Percentiles rank a stretch among this genome's conserved stretches.
Evolutionary conservation across 2,329 filamentous ascomycete species (phyloP).

Genomic region (Rasamsonia emersonii): DNA sequence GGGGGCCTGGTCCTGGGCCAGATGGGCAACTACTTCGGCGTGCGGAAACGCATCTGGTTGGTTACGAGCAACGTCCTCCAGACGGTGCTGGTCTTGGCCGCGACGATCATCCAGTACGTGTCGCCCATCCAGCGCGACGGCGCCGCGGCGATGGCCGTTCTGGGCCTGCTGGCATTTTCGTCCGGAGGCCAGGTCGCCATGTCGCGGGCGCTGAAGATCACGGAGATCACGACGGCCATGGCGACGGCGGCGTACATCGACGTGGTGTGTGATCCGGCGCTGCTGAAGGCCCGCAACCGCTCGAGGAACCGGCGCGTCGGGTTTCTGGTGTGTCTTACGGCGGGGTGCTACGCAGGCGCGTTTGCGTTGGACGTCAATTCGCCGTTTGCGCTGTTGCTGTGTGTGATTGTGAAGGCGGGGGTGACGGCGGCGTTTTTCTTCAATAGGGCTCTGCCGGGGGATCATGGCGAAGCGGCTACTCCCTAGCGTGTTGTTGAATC

Average conservation of each 20-base stretch:
- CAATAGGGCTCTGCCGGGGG: too few species aligned
- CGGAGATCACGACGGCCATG: slow-evolving; percentile 58
- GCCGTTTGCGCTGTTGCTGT: not conserved
- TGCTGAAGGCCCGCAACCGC: slow-evolving; percentile 42
- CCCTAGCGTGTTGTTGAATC: too few species aligned
- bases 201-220: slow-evolving; percentile 46
- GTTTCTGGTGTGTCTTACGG: slow-evolving; percentile 42
- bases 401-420: too few species aligned
- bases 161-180: slow-evolving; percentile 47
- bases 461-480: too few species aligned
- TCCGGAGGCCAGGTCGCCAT: slow-evolving; percentile 53
- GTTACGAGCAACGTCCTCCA: slow-evolving; percentile 48
- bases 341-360: slow-evolving; percentile 46
- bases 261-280: slow-evolving; percentile 46
- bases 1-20: slow-evolving; percentile 51
- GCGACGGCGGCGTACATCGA: slow-evolving; percentile 57
- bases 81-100: slow-evolving; percentile 45
- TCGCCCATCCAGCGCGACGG: slow-evolving; percentile 29
- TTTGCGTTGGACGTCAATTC: not conserved
- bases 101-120: slow-evolving; percentile 45
- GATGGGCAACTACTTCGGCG: slow-evolving; percentile 45
- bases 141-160: slow-evolving; percentile 34
- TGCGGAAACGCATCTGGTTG: slow-evolving; percentile 46
- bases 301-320: slow-evolving; percentile 39
- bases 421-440: too few species aligned